phyloP scores from a whole-genome alignment of 768 basidiomycete genomes.

The Crassisporium funariophilum region DNA sequence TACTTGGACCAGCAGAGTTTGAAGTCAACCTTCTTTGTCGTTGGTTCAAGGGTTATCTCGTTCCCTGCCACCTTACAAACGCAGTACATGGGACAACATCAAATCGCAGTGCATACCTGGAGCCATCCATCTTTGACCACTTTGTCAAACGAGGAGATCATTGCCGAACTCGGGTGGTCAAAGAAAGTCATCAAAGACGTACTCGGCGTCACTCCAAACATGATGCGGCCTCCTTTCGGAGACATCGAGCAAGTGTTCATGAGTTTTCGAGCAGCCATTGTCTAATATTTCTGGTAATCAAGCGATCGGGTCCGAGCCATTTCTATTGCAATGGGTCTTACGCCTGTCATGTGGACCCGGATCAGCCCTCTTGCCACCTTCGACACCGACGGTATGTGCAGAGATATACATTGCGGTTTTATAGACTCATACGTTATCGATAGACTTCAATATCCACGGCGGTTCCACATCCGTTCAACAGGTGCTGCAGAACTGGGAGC shows the following conservation, averaged over 20 bases:
- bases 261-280: conserved; percentile 2
- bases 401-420: not conserved
- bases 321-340: conserved; percentile 78
- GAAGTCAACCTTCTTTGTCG: conserved; percentile 85
- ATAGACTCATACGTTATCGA: conserved; percentile 2
- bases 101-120: conserved; percentile 73
- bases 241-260: conserved; percentile 63
- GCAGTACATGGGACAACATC: conserved; percentile 79
- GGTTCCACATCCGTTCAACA: conserved; percentile 58
- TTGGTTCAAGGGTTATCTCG: conserved; percentile 78
- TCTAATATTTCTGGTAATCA: conserved; percentile 12
- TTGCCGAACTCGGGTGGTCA: conserved; percentile 89
- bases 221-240: conserved; percentile 82
- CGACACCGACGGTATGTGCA: conserved; percentile 61
- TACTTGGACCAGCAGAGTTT: conserved; percentile 67
- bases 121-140: conserved; percentile 76
- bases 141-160: conserved; percentile 74
- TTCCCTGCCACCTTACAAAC: conserved; percentile 69
- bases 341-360: conserved; percentile 84
- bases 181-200: conserved; percentile 85
- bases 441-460: conserved; percentile 81
- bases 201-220: conserved; percentile 74
- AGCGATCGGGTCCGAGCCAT: conserved; percentile 89
- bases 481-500: conserved; percentile 72
- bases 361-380: conserved; percentile 61